A percentile compares a stretch with the other conserved stretches of the same genome.
Conservation (phyloP, 2,329 filamentous ascomycete species). For the Coleophoma crateriformis region DNA sequence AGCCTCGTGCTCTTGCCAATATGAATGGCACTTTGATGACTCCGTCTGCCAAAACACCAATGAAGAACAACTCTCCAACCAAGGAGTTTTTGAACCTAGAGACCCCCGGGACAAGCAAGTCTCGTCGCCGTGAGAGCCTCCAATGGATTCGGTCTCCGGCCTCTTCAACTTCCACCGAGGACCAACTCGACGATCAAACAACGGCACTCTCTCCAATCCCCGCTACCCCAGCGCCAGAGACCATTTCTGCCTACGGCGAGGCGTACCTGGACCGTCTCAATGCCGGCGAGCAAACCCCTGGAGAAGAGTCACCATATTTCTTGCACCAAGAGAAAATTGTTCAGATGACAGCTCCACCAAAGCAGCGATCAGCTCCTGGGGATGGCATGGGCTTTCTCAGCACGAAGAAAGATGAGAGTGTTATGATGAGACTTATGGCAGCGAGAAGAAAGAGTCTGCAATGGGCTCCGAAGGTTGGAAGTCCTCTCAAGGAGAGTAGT, state of each 20-base stretch:
- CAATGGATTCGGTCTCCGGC: slow-evolving; percentile 26
- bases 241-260: slow-evolving; percentile 22
- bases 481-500: slow-evolving; percentile 54
- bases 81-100: slow-evolving; percentile 23
- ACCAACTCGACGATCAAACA: slow-evolving; percentile 17
- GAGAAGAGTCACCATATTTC: slow-evolving; percentile 24
- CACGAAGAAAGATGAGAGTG: slow-evolving; percentile 44
- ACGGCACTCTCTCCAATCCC: slow-evolving; percentile 23
- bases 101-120: slow-evolving; percentile 22
- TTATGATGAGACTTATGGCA: slow-evolving; percentile 50
- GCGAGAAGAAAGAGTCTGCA: slow-evolving; percentile 73
- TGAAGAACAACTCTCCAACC: slow-evolving; percentile 21
- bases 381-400: slow-evolving; percentile 36
- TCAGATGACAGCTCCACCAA: slow-evolving; percentile 24
- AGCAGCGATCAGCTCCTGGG: slow-evolving; percentile 15
- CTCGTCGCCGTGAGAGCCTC: slow-evolving; percentile 19
- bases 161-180: slow-evolving; percentile 5
- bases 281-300: slow-evolving; percentile 20
- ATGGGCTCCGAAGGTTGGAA: slow-evolving; percentile 70
- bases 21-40: slow-evolving; percentile 58
- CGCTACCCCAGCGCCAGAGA: slow-evolving; percentile 23
- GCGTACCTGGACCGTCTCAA: slow-evolving; percentile 16
- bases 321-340: slow-evolving; percentile 22
- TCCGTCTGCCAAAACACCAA: slow-evolving; percentile 24
- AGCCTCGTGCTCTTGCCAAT: slow-evolving; percentile 65